Percentiles rank a stretch among this genome's conserved stretches.
phyloP scores from a whole-genome alignment of 2,329 filamentous ascomycete species.

The Colletotrichum godetiae region DNA sequence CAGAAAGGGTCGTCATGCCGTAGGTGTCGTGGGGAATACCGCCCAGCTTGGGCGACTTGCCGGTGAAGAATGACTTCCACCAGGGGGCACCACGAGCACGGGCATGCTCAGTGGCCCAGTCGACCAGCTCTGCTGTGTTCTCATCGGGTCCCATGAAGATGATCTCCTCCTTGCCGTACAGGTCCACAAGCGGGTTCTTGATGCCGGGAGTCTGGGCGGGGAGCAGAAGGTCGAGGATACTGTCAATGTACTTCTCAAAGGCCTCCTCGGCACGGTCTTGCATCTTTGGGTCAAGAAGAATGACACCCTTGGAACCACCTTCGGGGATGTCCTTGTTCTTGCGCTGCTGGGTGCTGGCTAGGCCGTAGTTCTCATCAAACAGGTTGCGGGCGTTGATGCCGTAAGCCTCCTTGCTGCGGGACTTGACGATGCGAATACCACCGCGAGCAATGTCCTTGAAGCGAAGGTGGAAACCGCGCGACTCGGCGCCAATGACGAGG shows the following conservation, averaged over 20 bases:
- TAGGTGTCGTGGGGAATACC: constrained; percentile 97
- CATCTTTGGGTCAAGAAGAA: constrained; percentile 91
- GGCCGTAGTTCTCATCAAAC: constrained; percentile 98
- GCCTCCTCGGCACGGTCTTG: constrained; percentile 93
- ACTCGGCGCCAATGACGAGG: constrained; percentile 95
- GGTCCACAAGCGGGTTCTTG: constrained; percentile 97
- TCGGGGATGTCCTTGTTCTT: constrained; percentile 99
- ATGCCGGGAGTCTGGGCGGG: constrained; percentile 93
- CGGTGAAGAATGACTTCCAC: constrained; percentile 99
- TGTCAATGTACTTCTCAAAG: constrained; percentile 99
- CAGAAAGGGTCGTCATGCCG: constrained; percentile 97
- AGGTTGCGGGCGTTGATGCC: constrained; percentile 95
- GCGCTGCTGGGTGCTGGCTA: constrained; percentile 97
- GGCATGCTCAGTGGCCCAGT: constrained; percentile 99
- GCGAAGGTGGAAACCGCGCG: constrained; percentile 94
- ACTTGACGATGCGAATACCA: constrained; percentile 98
- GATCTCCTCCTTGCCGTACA: constrained; percentile 95
- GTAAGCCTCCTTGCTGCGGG: constrained; percentile 94
- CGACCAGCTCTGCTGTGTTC: constrained; percentile 96
- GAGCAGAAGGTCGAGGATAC: constrained; percentile 93
- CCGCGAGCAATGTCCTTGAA: constrained; percentile 98
- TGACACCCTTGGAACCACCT: constrained; percentile 97
- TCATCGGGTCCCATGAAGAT: constrained; percentile 99
- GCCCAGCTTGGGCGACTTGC: constrained; percentile 94
- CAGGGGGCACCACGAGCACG: constrained; percentile 88